Evolutionary conservation across 1,284 basidiomycete species (phyloP), one percentile per base, ranked within the genome.

Genomic region (Ustilago cynodontis): DNA sequence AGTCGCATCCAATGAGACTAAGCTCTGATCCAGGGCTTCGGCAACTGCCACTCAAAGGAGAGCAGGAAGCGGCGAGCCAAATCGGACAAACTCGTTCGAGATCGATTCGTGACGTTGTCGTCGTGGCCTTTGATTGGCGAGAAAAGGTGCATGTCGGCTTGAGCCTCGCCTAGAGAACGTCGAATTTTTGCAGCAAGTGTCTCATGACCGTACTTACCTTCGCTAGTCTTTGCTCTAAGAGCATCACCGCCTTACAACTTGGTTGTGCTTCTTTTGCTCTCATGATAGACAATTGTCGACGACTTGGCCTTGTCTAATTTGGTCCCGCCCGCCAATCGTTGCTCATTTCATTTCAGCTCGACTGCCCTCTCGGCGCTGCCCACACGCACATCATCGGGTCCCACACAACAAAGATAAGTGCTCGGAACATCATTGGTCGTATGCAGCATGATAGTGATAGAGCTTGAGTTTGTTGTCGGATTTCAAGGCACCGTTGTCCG

Each of bases 381-480:
- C n/a, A n/a, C n/a, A n/a, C n/a, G n/a, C n/a, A n/a, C n/a, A n/a
- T n/a, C n/a, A n/a, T n/a, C n/a, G n/a, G 41, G 53, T 39, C 68
- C 62, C 61, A 65, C 68, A 43, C 14, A 22, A 41, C 24, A 18
- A 49, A 60, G 68, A 71, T 65, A 71, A 71, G 62, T 5, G 14
- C 20, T 16, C 35, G 33, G 16, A 24, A 47, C 20, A 50, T 43
- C 52, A 71, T 71, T 71, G 68, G 68, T 41, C 22, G 53, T 20
- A 43, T 22, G 29, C 29, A 29, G 11, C 33, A 33, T 39, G 29
- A 54, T 45, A 58, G 28, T 29, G 26, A 16, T 18, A 51, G 33
- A 59, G 58, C 49, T 59, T 59, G 58, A 60, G 58, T 47, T 59
- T 50, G 47, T 35, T 51, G 47, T 14, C 18, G 24, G n/a, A n/a